Evolutionary conservation across 2,329 filamentous ascomycete genomes (phyloP).

Genomic region (Mycocentrospora acerina): DNA sequence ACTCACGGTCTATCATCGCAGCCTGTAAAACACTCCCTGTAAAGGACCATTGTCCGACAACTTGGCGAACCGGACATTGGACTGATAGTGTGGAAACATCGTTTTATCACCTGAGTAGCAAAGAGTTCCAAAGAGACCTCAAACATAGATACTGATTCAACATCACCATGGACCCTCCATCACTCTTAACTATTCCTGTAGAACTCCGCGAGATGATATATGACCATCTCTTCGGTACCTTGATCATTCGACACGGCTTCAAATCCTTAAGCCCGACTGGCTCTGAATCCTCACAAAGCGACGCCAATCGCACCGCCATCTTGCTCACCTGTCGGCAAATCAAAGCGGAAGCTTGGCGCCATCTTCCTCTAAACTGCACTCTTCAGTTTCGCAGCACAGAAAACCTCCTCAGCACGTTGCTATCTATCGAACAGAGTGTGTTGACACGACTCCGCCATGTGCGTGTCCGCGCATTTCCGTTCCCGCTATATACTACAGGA

Average conservation of each 20-base stretch:
- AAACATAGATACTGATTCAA: too few relatives aligned
- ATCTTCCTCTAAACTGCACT: constrained; percentile 32
- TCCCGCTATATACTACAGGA: constrained; percentile 31
- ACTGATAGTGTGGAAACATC: too few relatives aligned
- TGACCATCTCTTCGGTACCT: constrained; percentile 33
- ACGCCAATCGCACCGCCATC: constrained; percentile 30
- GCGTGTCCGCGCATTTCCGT: constrained; percentile 35
- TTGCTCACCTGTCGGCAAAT: constrained; percentile 35
- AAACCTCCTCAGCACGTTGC: constrained; percentile 32
- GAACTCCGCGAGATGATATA: constrained; percentile 40
- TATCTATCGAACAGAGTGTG: constrained; percentile 31
- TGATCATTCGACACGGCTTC: constrained; percentile 33
- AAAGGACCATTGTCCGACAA: too few relatives aligned
- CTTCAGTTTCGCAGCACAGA: constrained; percentile 40
- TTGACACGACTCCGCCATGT: constrained; percentile 36
- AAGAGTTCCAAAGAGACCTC: too few relatives aligned
- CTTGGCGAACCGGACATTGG: too few relatives aligned
- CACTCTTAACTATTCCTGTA: constrained; percentile 33
- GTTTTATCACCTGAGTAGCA: too few relatives aligned
- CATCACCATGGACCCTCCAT: constrained; percentile 14
- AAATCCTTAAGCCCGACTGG: constrained; percentile 10
- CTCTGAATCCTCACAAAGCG: not conserved
- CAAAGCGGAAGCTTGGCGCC: constrained; percentile 33
- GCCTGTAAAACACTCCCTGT: too few relatives aligned
- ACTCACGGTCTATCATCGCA: too few relatives aligned